A percentile compares a stretch with the other conserved stretches of the same genome.
phyloP scores from a whole-genome alignment of 2,329 filamentous ascomycete species.

The Dothideomycetidae sp. region DNA sequence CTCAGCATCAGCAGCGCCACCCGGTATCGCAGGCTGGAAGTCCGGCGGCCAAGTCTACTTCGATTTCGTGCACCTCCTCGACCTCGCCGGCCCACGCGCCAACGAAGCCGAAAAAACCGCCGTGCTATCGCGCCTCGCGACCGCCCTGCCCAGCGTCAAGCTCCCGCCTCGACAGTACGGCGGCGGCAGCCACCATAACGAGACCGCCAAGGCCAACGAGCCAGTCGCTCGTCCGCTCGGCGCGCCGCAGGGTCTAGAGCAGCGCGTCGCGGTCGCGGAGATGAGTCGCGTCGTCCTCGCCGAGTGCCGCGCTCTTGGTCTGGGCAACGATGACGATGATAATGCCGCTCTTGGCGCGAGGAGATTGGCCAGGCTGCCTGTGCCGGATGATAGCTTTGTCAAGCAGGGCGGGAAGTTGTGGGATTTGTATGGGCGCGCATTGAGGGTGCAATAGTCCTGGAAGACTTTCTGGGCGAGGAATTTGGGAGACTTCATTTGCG shows the following conservation, averaged over 20 bases:
- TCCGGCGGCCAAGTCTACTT: conserved; percentile 68
- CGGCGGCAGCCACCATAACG: not conserved
- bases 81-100: conserved; percentile 19
- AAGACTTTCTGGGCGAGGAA: too few species aligned
- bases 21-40: conserved; percentile 52
- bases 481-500: too few species aligned
- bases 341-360: conserved; percentile 4
- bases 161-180: too few species aligned
- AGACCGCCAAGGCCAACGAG: conserved; percentile 4
- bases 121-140: conserved; percentile 13
- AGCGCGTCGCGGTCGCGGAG: conserved; percentile 12
- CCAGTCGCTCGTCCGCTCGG: not conserved
- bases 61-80: conserved; percentile 41
- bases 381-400: conserved; percentile 10
- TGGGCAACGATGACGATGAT: conserved; percentile 4
- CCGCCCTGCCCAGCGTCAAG: conserved; percentile 8
- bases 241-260: conserved; percentile 10
- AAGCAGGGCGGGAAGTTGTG: conserved; percentile 11
- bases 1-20: conserved; percentile 27
- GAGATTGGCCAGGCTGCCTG: conserved; percentile 9
- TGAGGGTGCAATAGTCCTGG: conserved; percentile 3
- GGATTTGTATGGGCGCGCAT: conserved; percentile 5
- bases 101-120: conserved; percentile 15
- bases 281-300: conserved; percentile 12
- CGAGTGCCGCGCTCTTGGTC: conserved; percentile 9